Base-by-base conservation (phyloP, 1,139 yeast genomes). In the Wickerhamomyces sp. region DNA sequence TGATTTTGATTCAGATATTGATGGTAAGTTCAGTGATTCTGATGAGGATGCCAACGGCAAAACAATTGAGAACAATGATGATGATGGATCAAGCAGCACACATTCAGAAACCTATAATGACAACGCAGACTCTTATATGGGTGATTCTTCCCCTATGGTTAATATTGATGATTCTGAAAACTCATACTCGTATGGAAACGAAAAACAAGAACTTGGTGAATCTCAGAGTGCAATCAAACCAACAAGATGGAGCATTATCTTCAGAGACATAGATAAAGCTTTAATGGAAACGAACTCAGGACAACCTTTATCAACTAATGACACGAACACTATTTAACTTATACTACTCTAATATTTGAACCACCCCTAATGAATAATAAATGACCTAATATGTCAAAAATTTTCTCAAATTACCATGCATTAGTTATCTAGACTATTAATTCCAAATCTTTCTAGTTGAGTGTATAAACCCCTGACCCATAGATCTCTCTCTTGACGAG, bases 401-500 rank as follows among this genome's bases (percentile, higher is more conserved):
- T 15, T 7, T n/a, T n/a, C 36, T 15, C 7, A 14, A 13, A 34
- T 18, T 34, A 15, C 13, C 9, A 29, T 29, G 31, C 31, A 10
- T n/a, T 27, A 36, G 10, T 36, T 27, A 3, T 13, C 31, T 8
- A 11, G 2, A 36, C 18, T 36, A 39, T 27, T 13, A 9, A 15
- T 15, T 6, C 57, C 54, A 54, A 76, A 70, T 48, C 90, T 67
- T 52, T 84, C 90, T 49, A 86, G 72, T 56, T 86, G 95, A 7
- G 75, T 66, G 50, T 77, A 69, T 29, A 90, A 67, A 29, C 78
- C 74, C 7, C 78, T 66, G 1, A 87, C 91, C 98, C 98, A 91
- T 32, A 77, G 52, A 60, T 91, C 96, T 45, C 93, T 71, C 54
- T 89, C 96, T 53, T 84, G 87, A 39, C 95, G 68, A 1, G 95